Evolutionary conservation across 352 stramenopile genomes (phyloP).

Genomic region (Pythium biforme): DNA sequence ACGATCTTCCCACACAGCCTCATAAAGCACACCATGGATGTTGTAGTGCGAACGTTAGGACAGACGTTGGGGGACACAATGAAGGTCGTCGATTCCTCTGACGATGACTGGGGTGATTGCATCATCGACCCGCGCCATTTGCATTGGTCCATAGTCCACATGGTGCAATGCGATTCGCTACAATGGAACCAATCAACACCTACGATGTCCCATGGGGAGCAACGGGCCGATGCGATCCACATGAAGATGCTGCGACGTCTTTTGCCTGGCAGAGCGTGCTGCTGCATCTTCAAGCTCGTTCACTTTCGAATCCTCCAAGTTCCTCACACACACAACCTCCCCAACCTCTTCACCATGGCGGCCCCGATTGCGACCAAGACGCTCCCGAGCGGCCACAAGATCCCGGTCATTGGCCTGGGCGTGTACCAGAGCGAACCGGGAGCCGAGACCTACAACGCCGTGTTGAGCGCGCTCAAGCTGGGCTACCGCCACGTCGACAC

Average conservation of each 20-base stretch:
- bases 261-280: no score
- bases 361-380: slow-evolving; percentile 30
- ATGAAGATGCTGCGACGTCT: no score
- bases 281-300: background rate
- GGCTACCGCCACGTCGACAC: slow-evolving; percentile 90
- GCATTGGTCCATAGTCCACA: background rate
- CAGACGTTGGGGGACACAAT: background rate
- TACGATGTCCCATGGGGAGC: background rate
- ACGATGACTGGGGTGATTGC: background rate
- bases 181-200: background rate
- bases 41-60: no score
- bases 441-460: slow-evolving; percentile 50
- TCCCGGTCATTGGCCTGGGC: slow-evolving; percentile 48
- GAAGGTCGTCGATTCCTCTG: no score
- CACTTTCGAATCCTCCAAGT: slow-evolving; percentile 5
- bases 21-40: no score
- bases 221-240: background rate
- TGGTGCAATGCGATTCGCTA: background rate
- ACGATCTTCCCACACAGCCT: no score
- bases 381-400: slow-evolving; percentile 44
- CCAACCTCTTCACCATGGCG: slow-evolving; percentile 1
- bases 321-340: background rate
- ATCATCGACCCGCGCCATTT: background rate
- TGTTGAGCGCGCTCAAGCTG: slow-evolving; percentile 51
- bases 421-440: slow-evolving; percentile 54